Evolutionary conservation across 441 rosid species (phyloP).

Genomic region (Adansonia madagascariensis): DNA sequence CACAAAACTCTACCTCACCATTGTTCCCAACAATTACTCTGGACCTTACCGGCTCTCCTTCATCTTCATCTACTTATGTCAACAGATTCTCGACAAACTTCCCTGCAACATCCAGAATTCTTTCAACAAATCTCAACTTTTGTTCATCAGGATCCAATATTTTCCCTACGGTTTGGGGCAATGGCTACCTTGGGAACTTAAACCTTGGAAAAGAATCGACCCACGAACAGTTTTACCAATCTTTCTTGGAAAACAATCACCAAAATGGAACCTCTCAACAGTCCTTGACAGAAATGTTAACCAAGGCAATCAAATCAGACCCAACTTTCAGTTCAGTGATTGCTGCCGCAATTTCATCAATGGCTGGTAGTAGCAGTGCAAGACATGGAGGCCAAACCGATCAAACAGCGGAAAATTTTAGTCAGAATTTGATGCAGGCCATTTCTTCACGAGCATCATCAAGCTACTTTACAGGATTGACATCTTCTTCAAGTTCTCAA

Average conservation of each 20-base stretch:
- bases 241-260: neutral
- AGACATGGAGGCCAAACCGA: slow-evolving; percentile 25
- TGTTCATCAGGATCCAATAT: slow-evolving; percentile 48
- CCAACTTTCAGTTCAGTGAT: slow-evolving; percentile 66
- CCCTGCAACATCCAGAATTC: slow-evolving; percentile 39
- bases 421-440: slow-evolving; percentile 34
- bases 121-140: slow-evolving; percentile 56
- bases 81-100: slow-evolving; percentile 44
- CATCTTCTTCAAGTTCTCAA: slow-evolving; percentile 45
- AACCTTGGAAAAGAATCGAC: neutral
- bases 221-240: neutral
- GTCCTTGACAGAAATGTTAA: slow-evolving; percentile 28
- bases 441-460: slow-evolving; percentile 39
- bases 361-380: slow-evolving; percentile 46
- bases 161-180: slow-evolving; percentile 53
- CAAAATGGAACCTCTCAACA: no score
- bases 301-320: slow-evolving; percentile 69
- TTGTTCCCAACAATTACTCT: slow-evolving; percentile 73
- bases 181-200: slow-evolving; percentile 34
- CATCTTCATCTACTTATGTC: slow-evolving; percentile 46
- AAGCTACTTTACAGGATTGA: slow-evolving; percentile 52
- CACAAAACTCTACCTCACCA: slow-evolving; percentile 46
- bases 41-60: slow-evolving; percentile 58
- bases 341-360: slow-evolving; percentile 66
- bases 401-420: slow-evolving; percentile 21